Conservation (phyloP, 2,329 filamentous ascomycete genomes). For the Capronia epimyces region DNA sequence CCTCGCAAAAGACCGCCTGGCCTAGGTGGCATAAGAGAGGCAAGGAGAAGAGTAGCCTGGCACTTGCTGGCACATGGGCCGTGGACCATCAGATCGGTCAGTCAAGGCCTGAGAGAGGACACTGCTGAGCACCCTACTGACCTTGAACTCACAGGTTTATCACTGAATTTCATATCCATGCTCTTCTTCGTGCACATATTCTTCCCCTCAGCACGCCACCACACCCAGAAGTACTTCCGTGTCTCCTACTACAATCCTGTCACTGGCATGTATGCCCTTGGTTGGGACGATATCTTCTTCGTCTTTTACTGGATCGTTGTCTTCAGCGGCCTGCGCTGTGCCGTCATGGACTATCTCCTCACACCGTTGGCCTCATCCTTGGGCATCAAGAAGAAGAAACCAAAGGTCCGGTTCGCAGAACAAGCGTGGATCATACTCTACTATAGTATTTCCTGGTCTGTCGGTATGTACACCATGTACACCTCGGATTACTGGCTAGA, state of each 20-base stretch:
- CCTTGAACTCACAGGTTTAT: constrained; percentile 58
- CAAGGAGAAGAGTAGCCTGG: constrained; percentile 28
- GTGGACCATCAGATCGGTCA: constrained; percentile 31
- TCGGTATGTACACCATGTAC: constrained; percentile 78
- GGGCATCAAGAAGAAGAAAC: constrained; percentile 69
- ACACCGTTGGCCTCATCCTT: constrained; percentile 66
- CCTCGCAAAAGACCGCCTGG: constrained; percentile 29
- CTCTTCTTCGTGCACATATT: constrained; percentile 75
- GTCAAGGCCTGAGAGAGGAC: constrained; percentile 1
- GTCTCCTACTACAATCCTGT: constrained; percentile 73
- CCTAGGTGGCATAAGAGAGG: constrained; percentile 27
- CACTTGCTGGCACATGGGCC: constrained; percentile 27
- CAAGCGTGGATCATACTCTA: constrained; percentile 89
- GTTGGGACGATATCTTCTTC: constrained; percentile 72
- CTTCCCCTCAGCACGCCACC: constrained; percentile 71
- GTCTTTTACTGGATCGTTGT: constrained; percentile 73
- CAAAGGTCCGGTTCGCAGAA: constrained; percentile 78
- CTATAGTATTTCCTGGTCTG: constrained; percentile 71
- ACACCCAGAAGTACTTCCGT: constrained; percentile 82
- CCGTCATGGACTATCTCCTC: constrained; percentile 79
- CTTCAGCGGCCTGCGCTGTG: constrained; percentile 80
- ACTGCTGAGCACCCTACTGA: not conserved
- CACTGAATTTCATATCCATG: constrained; percentile 76
- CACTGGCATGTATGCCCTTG: constrained; percentile 66
- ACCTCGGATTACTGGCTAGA: constrained; percentile 74